phyloP scores from a whole-genome alignment of 2,329 filamentous ascomycete species.

The Ceratocystis cacaofunesta region DNA sequence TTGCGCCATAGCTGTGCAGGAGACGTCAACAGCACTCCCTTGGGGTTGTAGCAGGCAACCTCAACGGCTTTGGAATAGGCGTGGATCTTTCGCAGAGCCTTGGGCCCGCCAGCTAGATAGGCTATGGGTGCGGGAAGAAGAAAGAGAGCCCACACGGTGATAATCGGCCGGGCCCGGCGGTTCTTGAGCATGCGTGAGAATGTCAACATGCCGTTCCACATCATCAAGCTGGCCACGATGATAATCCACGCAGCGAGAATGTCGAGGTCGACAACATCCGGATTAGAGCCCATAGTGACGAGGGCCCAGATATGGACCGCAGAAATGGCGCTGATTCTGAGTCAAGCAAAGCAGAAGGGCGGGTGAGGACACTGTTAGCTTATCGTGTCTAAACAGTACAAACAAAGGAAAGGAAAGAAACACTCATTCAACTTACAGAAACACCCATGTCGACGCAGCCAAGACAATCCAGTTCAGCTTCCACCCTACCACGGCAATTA shows the following conservation, averaged over 20 bases:
- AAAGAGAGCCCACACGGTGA: slow-evolving; percentile 13
- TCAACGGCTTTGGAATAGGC: slow-evolving; percentile 15
- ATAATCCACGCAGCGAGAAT: slow-evolving; percentile 14
- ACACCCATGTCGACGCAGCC: slow-evolving; percentile 9
- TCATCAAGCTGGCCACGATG: slow-evolving; percentile 13
- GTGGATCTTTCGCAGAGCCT: slow-evolving; percentile 14
- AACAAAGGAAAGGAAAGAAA: no score
- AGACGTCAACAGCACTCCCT: slow-evolving; percentile 10
- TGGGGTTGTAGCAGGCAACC: slow-evolving; percentile 12
- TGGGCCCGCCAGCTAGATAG: slow-evolving; percentile 13
- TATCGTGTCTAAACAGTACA: background rate
- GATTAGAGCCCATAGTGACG: slow-evolving; percentile 12
- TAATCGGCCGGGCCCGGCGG: slow-evolving; percentile 16
- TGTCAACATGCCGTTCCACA: slow-evolving; percentile 15
- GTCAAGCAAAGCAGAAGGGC: background rate
- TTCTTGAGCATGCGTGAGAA: slow-evolving; percentile 14
- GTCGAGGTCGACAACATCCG: slow-evolving; percentile 13
- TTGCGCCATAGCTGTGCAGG: slow-evolving; percentile 16
- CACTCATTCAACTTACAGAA: slow-evolving; percentile 8
- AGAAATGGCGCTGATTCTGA: slow-evolving; percentile 1
- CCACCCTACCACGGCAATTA: slow-evolving; percentile 15
- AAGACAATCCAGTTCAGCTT: slow-evolving; percentile 13
- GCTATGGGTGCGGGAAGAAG: slow-evolving; percentile 15
- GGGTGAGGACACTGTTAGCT: background rate
- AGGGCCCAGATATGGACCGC: slow-evolving; percentile 16